Conservation (phyloP, 345 rosid species). For the Hypericum perforatum region DNA sequence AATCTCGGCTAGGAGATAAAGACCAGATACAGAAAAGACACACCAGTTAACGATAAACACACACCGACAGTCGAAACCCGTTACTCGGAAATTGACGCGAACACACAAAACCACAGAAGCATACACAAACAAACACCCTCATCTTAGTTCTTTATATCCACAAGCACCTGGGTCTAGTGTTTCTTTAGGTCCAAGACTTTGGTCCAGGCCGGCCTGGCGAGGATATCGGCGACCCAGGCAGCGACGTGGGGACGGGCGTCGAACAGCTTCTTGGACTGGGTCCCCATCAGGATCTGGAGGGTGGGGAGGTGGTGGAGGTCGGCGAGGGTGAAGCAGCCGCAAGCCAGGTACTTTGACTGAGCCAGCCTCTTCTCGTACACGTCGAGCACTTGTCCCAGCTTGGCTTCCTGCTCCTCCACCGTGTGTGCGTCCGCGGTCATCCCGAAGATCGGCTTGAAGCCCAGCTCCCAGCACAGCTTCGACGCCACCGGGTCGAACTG, state of each 20-base stretch:
- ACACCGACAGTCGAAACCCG: no score
- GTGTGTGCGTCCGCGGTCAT: conserved; percentile 19
- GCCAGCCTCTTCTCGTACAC: conserved; percentile 35
- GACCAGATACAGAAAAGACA: no score
- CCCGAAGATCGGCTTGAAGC: conserved; percentile 27
- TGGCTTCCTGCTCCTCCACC: conserved; percentile 18
- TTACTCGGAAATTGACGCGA: no score
- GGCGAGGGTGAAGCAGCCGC: conserved; percentile 39
- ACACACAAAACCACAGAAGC: no score
- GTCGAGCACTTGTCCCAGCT: conserved; percentile 34
- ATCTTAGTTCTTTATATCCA: no score
- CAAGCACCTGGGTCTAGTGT: no score
- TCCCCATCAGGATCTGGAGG: conserved; percentile 29
- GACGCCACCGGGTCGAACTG: conserved; percentile 23
- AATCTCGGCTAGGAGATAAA: no score
- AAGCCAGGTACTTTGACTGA: conserved; percentile 22
- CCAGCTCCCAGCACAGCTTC: conserved; percentile 16
- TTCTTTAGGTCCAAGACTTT: no score
- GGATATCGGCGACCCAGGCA: conserved; percentile 17
- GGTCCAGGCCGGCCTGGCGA: conserved; percentile 18
- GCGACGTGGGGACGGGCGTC: conserved; percentile 10
- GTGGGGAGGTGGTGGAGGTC: conserved; percentile 33
- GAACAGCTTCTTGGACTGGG: conserved; percentile 4
- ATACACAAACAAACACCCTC: no score
- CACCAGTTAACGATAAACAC: no score